Conservation (phyloP, 805 yeast genomes). For the Yarrowia keelungensis region DNA sequence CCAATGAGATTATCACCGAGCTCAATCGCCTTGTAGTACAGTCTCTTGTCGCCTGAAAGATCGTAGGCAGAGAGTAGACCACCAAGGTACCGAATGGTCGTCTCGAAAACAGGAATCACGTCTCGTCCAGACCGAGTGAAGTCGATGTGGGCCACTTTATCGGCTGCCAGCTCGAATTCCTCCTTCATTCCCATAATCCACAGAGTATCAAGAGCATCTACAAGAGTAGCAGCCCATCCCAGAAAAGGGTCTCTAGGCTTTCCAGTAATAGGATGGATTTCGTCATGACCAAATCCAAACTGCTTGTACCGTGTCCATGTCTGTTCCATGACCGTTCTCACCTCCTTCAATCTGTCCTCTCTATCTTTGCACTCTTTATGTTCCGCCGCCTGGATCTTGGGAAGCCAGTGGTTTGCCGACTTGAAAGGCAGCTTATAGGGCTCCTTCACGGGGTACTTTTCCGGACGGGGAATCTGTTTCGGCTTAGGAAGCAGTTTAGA, state of each 20-base stretch:
- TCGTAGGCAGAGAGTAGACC: conserved; percentile 63
- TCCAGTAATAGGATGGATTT: conserved; percentile 53
- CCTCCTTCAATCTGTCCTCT: conserved; percentile 44
- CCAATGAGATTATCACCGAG: conserved; percentile 59
- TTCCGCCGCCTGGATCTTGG: conserved; percentile 43
- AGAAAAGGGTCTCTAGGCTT: conserved; percentile 52
- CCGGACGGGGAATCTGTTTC: conserved; percentile 16
- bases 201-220: conserved; percentile 62
- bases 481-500: conserved; percentile 8
- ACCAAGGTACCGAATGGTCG: conserved; percentile 60
- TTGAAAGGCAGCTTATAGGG: conserved; percentile 1
- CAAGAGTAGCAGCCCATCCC: conserved; percentile 61
- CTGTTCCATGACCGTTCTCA: conserved; percentile 52
- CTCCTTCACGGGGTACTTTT: conserved; percentile 26
- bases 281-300: conserved; percentile 58
- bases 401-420: conserved; percentile 2
- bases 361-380: not conserved
- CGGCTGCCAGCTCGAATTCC: conserved; percentile 53
- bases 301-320: conserved; percentile 57
- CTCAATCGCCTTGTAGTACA: conserved; percentile 54
- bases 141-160: conserved; percentile 51
- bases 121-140: conserved; percentile 53
- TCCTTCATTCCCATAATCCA: conserved; percentile 55
- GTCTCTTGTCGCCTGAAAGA: conserved; percentile 51
- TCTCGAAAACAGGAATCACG: conserved; percentile 59